Base-by-base conservation (phyloP, 2,329 filamentous ascomycete genomes). In the Ceratocystiopsis sp. region DNA sequence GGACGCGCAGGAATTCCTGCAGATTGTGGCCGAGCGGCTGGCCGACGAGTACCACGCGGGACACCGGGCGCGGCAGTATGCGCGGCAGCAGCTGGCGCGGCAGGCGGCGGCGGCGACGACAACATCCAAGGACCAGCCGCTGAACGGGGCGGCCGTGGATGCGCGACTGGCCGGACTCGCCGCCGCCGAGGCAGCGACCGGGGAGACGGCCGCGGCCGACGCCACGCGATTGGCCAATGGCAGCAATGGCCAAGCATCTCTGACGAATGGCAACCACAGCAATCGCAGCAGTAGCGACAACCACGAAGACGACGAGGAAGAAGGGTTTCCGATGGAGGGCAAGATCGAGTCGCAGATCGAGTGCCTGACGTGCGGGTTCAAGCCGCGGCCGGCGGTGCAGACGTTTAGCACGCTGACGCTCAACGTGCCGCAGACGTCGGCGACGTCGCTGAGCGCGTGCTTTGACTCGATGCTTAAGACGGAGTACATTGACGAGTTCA, bases 401-500 rank as follows among this genome's bases (percentile, higher is more conserved):
- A 82, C 78, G 0, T 98, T 98, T 55, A 89, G 93, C 59, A 93
- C 87, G 17, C 64, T 98, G 49, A 96, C 89, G 1, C 66, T 98
- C 42, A 85, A 86, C 53, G 91, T 98, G 4, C 91, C 91, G 0
- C 84, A 91, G 57, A 74, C 79, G 48, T 77, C 71, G 41, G 81
- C 84, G 2, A 87, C 87, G 0, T 80, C 84, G 0, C 69, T 98
- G 15, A 86, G 81, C 55, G 70, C 78, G 10, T 98, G 91, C 59
- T 91, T 98, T 53, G 91, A 98, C 54, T 83, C 83, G 36, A 80
- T 95, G 60, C 79, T 98, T 51, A 94, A 94, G 61, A 85, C 84
- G 0, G 91, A 98, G 59, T 81, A 86, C 57, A 95, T 98, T 50
- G 89, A 96, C 49, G 91, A 94, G 57, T 98, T 93, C 67, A 87